phyloP scores from a whole-genome alignment of 2,329 filamentous ascomycete species.

The Graphium sp. region DNA sequence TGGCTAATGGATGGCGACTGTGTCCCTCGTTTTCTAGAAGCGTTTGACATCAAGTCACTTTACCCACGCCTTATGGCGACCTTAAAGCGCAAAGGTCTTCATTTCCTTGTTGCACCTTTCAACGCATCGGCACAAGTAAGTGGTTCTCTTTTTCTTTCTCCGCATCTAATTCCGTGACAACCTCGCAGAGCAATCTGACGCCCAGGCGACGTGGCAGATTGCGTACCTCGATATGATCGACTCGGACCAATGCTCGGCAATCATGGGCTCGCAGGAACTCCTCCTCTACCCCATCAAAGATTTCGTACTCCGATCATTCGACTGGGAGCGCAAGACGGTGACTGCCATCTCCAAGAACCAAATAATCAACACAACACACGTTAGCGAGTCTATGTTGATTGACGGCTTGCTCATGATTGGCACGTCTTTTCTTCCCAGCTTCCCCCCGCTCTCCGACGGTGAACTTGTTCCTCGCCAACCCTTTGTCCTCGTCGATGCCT shows the following conservation, averaged over 20 bases:
- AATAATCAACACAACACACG: constrained; percentile 51
- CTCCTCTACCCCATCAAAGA: constrained; percentile 75
- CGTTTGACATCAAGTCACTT: constrained; percentile 53
- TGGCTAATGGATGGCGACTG: background rate
- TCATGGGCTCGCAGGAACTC: constrained; percentile 73
- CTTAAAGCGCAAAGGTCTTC: constrained; percentile 48
- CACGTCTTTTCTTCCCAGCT: constrained; percentile 60
- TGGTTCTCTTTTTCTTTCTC: constrained; percentile 3
- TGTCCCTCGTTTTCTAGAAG: constrained; percentile 46
- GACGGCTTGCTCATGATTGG: constrained; percentile 74
- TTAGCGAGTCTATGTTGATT: constrained; percentile 56
- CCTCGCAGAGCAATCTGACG: constrained; percentile 5
- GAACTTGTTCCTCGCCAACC: constrained; percentile 35
- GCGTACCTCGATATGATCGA: constrained; percentile 59
- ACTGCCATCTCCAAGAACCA: constrained; percentile 45
- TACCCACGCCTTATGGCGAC: constrained; percentile 63
- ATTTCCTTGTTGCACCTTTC: constrained; percentile 74
- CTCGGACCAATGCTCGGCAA: constrained; percentile 51
- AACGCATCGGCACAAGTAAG: constrained; percentile 72
- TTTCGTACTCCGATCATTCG: constrained; percentile 47
- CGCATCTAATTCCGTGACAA: constrained; percentile 9
- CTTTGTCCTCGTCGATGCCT: constrained; percentile 54
- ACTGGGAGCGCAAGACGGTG: constrained; percentile 54
- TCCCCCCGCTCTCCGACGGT: constrained; percentile 56
- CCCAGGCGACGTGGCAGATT: constrained; percentile 37